A percentile compares a stretch with the other conserved stretches of the same genome.
phyloP scores from a whole-genome alignment of 306 rosid species.

The Pterocarpus macrocarpus region DNA sequence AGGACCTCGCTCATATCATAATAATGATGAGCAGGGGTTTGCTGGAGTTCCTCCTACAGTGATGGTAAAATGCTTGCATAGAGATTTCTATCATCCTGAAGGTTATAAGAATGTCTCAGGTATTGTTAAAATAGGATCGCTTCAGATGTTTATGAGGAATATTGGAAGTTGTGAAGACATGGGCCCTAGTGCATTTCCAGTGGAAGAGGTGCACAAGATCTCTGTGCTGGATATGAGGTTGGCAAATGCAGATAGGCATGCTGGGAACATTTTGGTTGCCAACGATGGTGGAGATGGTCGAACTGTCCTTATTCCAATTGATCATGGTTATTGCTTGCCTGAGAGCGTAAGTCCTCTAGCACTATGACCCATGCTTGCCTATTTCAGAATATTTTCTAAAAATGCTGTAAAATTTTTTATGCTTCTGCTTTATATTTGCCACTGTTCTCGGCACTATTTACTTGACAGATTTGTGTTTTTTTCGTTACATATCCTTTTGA shows the following conservation, averaged over 20 bases:
- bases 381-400: conserved; percentile 19
- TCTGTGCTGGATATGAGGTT: conserved; percentile 71
- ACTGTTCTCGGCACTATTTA: conserved; percentile 11
- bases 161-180: conserved; percentile 74
- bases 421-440: conserved; percentile 6
- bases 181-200: conserved; percentile 68
- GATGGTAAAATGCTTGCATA: conserved; percentile 63
- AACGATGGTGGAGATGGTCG: conserved; percentile 52
- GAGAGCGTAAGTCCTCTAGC: conserved; percentile 58
- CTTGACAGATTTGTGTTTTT: neutral
- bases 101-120: conserved; percentile 52
- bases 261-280: conserved; percentile 68
- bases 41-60: conserved; percentile 74
- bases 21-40: conserved; percentile 53
- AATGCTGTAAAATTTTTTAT: conserved; percentile 1
- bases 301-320: conserved; percentile 68
- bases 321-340: conserved; percentile 74
- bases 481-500: neutral
- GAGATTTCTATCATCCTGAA: conserved; percentile 61
- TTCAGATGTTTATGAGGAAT: conserved; percentile 67
- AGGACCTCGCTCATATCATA: conserved; percentile 46
- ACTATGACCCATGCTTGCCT: conserved; percentile 20
- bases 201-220: conserved; percentile 73
- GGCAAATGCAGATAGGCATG: conserved; percentile 78
- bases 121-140: conserved; percentile 64